phyloP scores from a whole-genome alignment of 768 basidiomycete species.

The Tulasnella sp. region DNA sequence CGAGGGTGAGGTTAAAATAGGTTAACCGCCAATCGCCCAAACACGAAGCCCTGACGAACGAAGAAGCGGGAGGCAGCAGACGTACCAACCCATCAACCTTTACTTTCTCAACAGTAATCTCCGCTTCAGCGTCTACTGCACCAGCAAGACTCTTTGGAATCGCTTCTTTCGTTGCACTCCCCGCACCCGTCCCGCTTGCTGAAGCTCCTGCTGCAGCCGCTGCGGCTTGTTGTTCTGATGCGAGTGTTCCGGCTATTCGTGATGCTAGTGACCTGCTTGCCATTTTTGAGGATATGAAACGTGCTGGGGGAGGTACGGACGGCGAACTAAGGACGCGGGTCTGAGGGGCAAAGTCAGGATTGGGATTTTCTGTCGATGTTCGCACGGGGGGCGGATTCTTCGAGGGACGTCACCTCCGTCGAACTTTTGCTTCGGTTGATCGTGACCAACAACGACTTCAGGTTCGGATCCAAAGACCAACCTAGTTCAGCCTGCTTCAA shows the following conservation, averaged over 20 bases:
- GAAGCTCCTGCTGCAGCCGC: constrained; percentile 65
- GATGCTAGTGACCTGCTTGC: constrained; percentile 13
- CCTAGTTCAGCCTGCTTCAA: not conserved
- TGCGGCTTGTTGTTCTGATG: constrained; percentile 42
- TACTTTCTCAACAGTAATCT: constrained; percentile 68
- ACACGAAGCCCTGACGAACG: not conserved
- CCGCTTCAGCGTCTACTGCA: constrained; percentile 87
- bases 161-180: constrained; percentile 66
- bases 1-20: constrained; percentile 11
- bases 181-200: constrained; percentile 43
- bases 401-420: not conserved
- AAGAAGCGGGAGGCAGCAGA: constrained; percentile 16
- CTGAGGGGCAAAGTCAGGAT: constrained; percentile 1
- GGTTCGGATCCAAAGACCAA: not conserved
- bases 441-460: not conserved
- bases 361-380: not conserved
- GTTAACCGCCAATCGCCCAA: not conserved
- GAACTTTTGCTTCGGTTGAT: not conserved
- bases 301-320: not conserved
- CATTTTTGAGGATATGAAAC: not conserved
- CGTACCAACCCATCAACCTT: constrained; percentile 84
- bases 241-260: not conserved
- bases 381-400: not conserved
- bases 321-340: not conserved
- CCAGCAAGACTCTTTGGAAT: constrained; percentile 91